Base-by-base conservation (phyloP, 352 stramenopile genomes). In the Pythium plurisporium region DNA sequence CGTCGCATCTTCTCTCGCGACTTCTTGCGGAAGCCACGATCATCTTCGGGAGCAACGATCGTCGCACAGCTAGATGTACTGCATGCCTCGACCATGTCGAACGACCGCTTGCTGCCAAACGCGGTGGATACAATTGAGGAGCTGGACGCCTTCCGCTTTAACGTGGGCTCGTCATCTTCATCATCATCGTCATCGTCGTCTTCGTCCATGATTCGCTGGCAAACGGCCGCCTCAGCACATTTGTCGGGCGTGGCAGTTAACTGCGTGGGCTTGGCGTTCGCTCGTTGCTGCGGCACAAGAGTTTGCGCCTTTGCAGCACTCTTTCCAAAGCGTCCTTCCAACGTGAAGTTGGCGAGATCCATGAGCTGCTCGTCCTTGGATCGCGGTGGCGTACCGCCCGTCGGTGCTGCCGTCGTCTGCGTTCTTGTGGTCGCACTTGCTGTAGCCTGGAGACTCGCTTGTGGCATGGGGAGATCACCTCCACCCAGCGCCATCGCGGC, bases 1-100 rank as follows among this genome's bases (percentile, higher is more conserved):
- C 80, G 74, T 33, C 78, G 70, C 74, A 87, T 87, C 60, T 88
- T 91, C 41, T 91, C 80, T 14, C 80, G 65, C 15, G 78, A 89
- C 47, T 91, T 91, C 58, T 91, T 91, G 17, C 78, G 69, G 47
- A 75, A 84, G 9, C 79, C 76, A 47, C 77, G 70, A 38, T 86
- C 75, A 30, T 87, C 77, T 51, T 90, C 74, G 10, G 56, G 64
- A 30, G 62, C 45, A 3, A 47, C 65, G 36, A 86, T 86, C 26
- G 73, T 81, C n/a, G 73, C 72, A 48, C 78, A 86, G 42, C 67
- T 76, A 33, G 69, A 70, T 31, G 65, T 64, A 50, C 65, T 68
- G 55, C 74, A 84, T 36, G 66, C 61, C 31, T 76, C 64, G 43
- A 74, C 67, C 59, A 81, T 59, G 49, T 73, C 63, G 41, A 71